phyloP scores from a whole-genome alignment of 768 basidiomycete genomes.

The Mycena chlorophos region DNA sequence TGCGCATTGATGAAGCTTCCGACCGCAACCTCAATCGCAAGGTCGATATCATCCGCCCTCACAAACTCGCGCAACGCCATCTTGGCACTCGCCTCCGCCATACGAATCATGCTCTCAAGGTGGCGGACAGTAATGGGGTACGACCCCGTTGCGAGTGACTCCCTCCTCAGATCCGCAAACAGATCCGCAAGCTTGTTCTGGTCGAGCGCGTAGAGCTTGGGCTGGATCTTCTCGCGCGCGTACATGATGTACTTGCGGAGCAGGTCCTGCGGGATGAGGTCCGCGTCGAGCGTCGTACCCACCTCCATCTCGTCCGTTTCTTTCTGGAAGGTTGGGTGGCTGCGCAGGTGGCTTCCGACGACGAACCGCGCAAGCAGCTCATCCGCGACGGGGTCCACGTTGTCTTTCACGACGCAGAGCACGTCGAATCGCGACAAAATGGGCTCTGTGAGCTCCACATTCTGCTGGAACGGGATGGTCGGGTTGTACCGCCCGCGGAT shows the following conservation, averaged over 20 bases:
- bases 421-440: constrained; percentile 98
- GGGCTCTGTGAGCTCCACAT: constrained; percentile 97
- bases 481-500: constrained; percentile 97
- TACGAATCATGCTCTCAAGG: constrained; percentile 98
- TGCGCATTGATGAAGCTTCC: constrained; percentile 95
- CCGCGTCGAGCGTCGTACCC: constrained; percentile 84
- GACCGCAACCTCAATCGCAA: constrained; percentile 94
- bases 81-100: constrained; percentile 98
- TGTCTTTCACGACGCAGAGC: constrained; percentile 96
- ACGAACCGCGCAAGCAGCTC: constrained; percentile 96
- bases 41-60: constrained; percentile 91
- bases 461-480: constrained; percentile 96
- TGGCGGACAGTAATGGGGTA: constrained; percentile 96
- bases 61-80: constrained; percentile 98
- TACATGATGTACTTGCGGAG: constrained; percentile 99
- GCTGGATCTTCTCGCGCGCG: constrained; percentile 87
- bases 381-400: constrained; percentile 94
- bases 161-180: constrained; percentile 92
- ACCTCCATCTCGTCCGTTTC: constrained; percentile 91
- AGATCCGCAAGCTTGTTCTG: constrained; percentile 93
- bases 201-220: constrained; percentile 93
- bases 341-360: constrained; percentile 93
- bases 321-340: constrained; percentile 89
- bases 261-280: constrained; percentile 96
- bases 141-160: constrained; percentile 96